Evolutionary conservation across 495 filamentous ascomycete species (phyloP).

Genomic region (Aspergillus steynii): DNA sequence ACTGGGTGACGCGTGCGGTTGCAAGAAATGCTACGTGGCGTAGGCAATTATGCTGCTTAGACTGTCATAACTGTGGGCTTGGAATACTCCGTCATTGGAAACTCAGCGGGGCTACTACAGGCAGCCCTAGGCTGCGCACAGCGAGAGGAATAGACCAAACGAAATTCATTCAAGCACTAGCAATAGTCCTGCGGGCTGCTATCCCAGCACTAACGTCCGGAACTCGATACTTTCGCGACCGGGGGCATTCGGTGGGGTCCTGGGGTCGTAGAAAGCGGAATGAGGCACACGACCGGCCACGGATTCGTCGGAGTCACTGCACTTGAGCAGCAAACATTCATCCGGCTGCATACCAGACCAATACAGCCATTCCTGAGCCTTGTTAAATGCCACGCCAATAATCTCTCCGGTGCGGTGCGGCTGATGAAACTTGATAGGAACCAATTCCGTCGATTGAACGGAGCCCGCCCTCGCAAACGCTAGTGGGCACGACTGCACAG

Average conservation of each 20-base stretch:
- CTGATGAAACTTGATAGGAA: slow-evolving; percentile 73
- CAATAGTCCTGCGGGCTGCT: slow-evolving; percentile 6
- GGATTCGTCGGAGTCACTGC: slow-evolving; percentile 65
- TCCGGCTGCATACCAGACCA: slow-evolving; percentile 70
- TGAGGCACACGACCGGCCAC: slow-evolving; percentile 69
- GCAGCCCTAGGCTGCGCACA: no score
- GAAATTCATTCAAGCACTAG: no score
- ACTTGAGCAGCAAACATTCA: slow-evolving; percentile 78
- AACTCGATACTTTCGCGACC: slow-evolving; percentile 83
- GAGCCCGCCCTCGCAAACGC: slow-evolving; percentile 66
- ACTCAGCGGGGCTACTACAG: no score
- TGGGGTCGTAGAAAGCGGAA: slow-evolving; percentile 78
- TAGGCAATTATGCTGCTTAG: no score
- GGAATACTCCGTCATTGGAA: no score
- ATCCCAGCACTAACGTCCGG: slow-evolving; percentile 78
- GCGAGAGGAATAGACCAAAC: no score
- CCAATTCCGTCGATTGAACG: slow-evolving; percentile 62
- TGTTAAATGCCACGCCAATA: slow-evolving; percentile 62
- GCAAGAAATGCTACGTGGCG: no score
- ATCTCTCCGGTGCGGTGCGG: slow-evolving; percentile 68
- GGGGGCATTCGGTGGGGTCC: slow-evolving; percentile 57
- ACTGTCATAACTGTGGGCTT: no score
- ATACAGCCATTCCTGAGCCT: slow-evolving; percentile 70
- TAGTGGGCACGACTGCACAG: slow-evolving; percentile 67
- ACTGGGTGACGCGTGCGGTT: no score